Evolutionary conservation across 306 rosid species (phyloP).

Genomic region (Cyamopsis tetragonoloba): DNA sequence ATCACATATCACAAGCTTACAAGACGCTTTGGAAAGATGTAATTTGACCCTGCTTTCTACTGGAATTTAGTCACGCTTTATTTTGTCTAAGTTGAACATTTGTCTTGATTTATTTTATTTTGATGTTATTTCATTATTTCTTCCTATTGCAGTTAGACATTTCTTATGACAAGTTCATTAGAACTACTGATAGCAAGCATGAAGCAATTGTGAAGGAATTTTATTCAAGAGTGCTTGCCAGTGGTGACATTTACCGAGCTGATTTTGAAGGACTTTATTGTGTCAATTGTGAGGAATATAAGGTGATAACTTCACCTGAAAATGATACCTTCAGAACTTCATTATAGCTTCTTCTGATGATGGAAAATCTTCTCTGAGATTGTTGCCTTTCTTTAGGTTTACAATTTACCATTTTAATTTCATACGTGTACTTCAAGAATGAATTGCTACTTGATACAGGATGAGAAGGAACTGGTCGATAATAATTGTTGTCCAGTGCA

Average conservation of each 20-base stretch:
- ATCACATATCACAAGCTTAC: constrained; percentile 68
- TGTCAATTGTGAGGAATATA: constrained; percentile 91
- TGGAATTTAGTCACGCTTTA: not conserved
- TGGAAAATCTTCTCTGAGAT: constrained; percentile 4
- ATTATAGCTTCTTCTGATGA: constrained; percentile 6
- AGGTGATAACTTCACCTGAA: constrained; percentile 45
- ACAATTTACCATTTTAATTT: constrained; percentile 8
- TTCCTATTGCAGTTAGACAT: constrained; percentile 66
- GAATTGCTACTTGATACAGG: constrained; percentile 46
- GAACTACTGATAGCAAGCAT: constrained; percentile 87
- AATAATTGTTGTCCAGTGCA: constrained; percentile 82
- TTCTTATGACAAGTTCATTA: constrained; percentile 81
- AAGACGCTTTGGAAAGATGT: constrained; percentile 82
- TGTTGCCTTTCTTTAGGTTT: constrained; percentile 2
- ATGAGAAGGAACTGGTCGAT: constrained; percentile 83
- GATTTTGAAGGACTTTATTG: constrained; percentile 97
- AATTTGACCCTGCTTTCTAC: constrained; percentile 9
- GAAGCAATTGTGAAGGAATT: constrained; percentile 91
- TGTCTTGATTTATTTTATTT: not conserved
- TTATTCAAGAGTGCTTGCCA: constrained; percentile 84
- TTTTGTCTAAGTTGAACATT: not conserved
- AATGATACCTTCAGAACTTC: no score
- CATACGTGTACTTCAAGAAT: constrained; percentile 7
- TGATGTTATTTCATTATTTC: not conserved
- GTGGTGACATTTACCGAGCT: constrained; percentile 87